Percentiles rank a stretch among this genome's conserved stretches.
phyloP scores from a whole-genome alignment of 2,329 filamentous ascomycete genomes.

The Colletotrichum chlorophyti region DNA sequence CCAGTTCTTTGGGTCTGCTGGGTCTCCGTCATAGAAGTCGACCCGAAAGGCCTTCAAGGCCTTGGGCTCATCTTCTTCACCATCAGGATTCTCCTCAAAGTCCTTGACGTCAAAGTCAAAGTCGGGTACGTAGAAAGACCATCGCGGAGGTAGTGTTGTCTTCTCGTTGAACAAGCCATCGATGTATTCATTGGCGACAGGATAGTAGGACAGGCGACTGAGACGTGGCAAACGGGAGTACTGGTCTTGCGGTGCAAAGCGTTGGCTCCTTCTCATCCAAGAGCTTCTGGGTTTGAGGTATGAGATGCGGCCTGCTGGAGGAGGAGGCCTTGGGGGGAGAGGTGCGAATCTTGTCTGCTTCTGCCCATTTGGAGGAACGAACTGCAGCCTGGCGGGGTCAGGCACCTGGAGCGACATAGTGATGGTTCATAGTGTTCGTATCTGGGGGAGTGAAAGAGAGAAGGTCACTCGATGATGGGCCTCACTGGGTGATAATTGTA shows the following conservation, averaged over 20 bases:
- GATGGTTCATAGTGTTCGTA: constrained; percentile 9
- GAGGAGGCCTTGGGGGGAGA: constrained; percentile 15
- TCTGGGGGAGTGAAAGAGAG: neutral
- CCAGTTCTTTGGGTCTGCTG: constrained; percentile 52
- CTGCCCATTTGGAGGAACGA: neutral
- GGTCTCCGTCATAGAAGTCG: constrained; percentile 62
- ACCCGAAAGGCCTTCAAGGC: constrained; percentile 56
- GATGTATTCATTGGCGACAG: constrained; percentile 29
- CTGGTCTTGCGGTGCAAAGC: neutral
- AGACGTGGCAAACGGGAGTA: constrained; percentile 19
- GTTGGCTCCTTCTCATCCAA: constrained; percentile 25
- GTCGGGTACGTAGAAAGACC: constrained; percentile 31
- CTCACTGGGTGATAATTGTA: constrained; percentile 23
- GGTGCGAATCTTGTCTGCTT: constrained; percentile 27
- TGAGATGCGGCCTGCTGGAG: constrained; percentile 2
- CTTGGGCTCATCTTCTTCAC: neutral
- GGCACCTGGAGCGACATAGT: constrained; percentile 22
- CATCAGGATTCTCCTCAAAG: constrained; percentile 9
- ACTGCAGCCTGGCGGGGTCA: constrained; percentile 18
- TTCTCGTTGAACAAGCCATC: constrained; percentile 29
- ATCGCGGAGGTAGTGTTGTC: constrained; percentile 28
- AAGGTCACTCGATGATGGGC: constrained; percentile 14
- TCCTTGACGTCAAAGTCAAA: constrained; percentile 29
- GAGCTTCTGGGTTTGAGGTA: constrained; percentile 19
- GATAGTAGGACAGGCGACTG: constrained; percentile 25